phyloP scores from a whole-genome alignment of 192 early-diverging fungal species.

The Gonapodya prolifera region DNA sequence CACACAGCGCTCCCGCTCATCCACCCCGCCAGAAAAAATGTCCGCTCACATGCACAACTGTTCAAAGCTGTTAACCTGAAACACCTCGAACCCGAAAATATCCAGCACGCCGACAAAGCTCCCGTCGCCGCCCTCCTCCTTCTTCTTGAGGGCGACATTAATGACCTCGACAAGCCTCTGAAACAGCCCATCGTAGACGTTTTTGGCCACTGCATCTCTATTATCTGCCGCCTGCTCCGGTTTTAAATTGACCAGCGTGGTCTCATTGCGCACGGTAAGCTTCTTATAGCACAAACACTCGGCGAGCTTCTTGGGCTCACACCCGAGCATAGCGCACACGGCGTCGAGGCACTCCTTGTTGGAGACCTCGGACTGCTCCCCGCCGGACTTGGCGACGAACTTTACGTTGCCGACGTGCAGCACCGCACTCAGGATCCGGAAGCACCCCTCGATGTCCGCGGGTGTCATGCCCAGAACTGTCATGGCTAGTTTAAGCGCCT shows the following conservation, averaged over 20 bases:
- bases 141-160: slow-evolving; percentile 18
- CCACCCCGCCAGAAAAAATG: too few relatives aligned
- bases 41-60: slow-evolving; percentile 28
- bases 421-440: slow-evolving; percentile 21
- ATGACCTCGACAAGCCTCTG: slow-evolving; percentile 33
- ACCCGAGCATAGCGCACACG: background rate
- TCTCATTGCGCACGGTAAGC: background rate
- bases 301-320: background rate
- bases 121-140: slow-evolving; percentile 11
- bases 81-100: slow-evolving; percentile 46
- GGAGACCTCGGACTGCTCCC: background rate
- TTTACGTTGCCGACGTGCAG: slow-evolving; percentile 30
- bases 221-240: slow-evolving; percentile 28
- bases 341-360: background rate
- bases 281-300: background rate
- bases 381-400: slow-evolving; percentile 9
- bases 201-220: slow-evolving; percentile 39
- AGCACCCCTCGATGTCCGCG: slow-evolving; percentile 16
- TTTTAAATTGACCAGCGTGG: background rate
- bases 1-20: too few relatives aligned
- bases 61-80: slow-evolving; percentile 39
- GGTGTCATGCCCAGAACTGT: slow-evolving; percentile 27
- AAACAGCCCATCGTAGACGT: slow-evolving; percentile 37
- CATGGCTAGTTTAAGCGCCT: slow-evolving; percentile 9
- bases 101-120: slow-evolving; percentile 40